Evolutionary conservation across 352 stramenopile genomes (phyloP).

Genomic region (Pythium insidiosum): DNA sequence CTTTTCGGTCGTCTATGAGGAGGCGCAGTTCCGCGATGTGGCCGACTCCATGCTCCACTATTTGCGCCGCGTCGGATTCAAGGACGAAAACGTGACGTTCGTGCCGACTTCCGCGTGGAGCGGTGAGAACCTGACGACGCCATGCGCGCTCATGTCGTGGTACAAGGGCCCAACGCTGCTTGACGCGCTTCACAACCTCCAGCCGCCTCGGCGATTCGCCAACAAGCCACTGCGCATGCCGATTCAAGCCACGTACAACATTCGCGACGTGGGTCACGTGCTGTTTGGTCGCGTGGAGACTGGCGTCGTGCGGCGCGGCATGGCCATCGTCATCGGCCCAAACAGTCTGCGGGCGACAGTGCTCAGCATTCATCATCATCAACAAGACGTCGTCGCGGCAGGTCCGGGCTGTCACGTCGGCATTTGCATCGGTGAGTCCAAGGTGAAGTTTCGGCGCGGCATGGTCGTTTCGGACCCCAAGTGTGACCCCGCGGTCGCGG

Average conservation of each 20-base stretch:
- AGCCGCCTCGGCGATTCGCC: constrained; percentile 83
- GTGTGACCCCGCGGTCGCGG: constrained; percentile 84
- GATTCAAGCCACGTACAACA: constrained; percentile 97
- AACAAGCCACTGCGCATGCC: constrained; percentile 96
- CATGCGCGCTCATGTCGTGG: constrained; percentile 94
- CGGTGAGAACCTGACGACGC: constrained; percentile 97
- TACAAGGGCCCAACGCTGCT: constrained; percentile 92
- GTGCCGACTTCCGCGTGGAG: constrained; percentile 96
- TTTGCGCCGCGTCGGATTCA: constrained; percentile 96
- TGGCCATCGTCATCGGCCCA: constrained; percentile 89
- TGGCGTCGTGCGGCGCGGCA: constrained; percentile 93
- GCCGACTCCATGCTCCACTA: constrained; percentile 88
- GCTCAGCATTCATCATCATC: constrained; percentile 96
- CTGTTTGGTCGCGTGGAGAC: constrained; percentile 96
- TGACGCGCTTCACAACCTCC: constrained; percentile 89
- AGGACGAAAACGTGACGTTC: constrained; percentile 92
- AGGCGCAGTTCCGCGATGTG: constrained; percentile 93
- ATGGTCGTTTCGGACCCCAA: constrained; percentile 92
- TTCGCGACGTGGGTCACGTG: constrained; percentile 95
- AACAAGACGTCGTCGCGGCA: constrained; percentile 89
- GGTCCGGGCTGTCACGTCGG: constrained; percentile 94
- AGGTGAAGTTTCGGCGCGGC: constrained; percentile 93
- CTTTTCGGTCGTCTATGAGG: constrained; percentile 88
- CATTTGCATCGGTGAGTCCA: constrained; percentile 94
- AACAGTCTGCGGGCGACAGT: constrained; percentile 88